These are phyloP conservation scores for Dactylella cylindrospora DNA, from an alignment of 2,329 filamentous ascomycete genomes.

Conservation along the genomic window DNA sequence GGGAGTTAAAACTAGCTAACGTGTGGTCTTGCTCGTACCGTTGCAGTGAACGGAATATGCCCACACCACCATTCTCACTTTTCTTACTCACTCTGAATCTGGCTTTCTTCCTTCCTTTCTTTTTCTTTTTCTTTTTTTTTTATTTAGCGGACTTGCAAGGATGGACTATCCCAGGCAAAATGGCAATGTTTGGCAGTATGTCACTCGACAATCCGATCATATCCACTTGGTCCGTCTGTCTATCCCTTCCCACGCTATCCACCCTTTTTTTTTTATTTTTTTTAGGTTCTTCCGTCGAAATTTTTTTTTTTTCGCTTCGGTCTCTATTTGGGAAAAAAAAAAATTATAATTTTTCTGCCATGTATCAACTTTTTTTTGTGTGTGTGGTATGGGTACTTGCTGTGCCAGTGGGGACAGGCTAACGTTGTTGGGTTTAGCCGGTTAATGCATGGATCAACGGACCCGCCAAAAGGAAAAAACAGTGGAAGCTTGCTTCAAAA, in stretches of 20 bases:
- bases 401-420: slow-evolving; percentile 20
- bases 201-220: slow-evolving; percentile 42
- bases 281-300: slow-evolving; percentile 6
- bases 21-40: not conserved
- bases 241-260: too few relatives aligned
- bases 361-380: slow-evolving; percentile 29
- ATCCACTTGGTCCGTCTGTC: too few relatives aligned
- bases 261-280: slow-evolving; percentile 1
- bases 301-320: slow-evolving; percentile 4
- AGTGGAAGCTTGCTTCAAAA: slow-evolving; percentile 41
- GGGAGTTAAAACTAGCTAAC: slow-evolving; percentile 33
- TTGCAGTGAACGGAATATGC: too few relatives aligned
- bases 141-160: not conserved
- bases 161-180: not conserved
- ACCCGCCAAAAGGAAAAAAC: slow-evolving; percentile 37
- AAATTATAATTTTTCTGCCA: slow-evolving; percentile 30
- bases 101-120: slow-evolving; percentile 16
- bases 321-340: slow-evolving; percentile 30
- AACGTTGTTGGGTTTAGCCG: slow-evolving; percentile 38
- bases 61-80: not conserved
- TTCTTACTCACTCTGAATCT: not conserved
- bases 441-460: slow-evolving; percentile 38
- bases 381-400: slow-evolving; percentile 17
- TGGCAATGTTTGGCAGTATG: slow-evolving; percentile 21
- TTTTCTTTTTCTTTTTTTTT: slow-evolving; percentile 4